phyloP scores from a whole-genome alignment of 495 filamentous ascomycete genomes.

The Xylaria longipes region DNA sequence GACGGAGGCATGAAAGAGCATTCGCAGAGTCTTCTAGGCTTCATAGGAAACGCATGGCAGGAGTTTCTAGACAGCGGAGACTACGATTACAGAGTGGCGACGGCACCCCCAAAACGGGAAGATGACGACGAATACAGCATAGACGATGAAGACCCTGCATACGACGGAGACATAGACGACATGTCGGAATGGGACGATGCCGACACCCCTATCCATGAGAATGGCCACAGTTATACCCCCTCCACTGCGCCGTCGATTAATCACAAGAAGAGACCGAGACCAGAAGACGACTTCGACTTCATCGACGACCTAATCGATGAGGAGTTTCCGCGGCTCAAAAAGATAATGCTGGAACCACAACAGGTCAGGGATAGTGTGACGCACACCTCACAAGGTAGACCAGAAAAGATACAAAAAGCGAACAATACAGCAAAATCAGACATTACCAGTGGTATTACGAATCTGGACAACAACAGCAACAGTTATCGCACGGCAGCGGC shows the following conservation, averaged over 20 bases:
- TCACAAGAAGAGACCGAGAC: background rate
- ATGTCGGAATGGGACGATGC: constrained; percentile 33
- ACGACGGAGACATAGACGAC: background rate
- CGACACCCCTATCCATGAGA: background rate
- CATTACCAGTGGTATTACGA: background rate
- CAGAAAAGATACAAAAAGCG: background rate
- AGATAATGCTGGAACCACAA: background rate
- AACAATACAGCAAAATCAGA: background rate
- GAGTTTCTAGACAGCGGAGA: constrained; percentile 26
- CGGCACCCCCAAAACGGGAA: background rate
- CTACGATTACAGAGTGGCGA: background rate
- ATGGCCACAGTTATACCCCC: background rate
- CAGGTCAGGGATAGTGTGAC: constrained; percentile 7
- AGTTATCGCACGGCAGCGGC: background rate
- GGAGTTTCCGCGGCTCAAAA: background rate
- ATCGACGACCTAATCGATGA: background rate
- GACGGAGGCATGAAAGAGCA: background rate
- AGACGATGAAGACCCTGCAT: background rate
- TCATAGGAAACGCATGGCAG: constrained; percentile 29
- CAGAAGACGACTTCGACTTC: constrained; percentile 2
- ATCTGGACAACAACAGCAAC: background rate
- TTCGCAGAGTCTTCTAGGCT: constrained; percentile 18
- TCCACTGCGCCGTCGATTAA: background rate
- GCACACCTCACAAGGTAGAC: background rate
- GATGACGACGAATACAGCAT: background rate